Percentiles rank a stretch among this genome's conserved stretches.
Conservation (phyloP, 2,329 filamentous ascomycete genomes). For the Hypoxylon sp. region DNA sequence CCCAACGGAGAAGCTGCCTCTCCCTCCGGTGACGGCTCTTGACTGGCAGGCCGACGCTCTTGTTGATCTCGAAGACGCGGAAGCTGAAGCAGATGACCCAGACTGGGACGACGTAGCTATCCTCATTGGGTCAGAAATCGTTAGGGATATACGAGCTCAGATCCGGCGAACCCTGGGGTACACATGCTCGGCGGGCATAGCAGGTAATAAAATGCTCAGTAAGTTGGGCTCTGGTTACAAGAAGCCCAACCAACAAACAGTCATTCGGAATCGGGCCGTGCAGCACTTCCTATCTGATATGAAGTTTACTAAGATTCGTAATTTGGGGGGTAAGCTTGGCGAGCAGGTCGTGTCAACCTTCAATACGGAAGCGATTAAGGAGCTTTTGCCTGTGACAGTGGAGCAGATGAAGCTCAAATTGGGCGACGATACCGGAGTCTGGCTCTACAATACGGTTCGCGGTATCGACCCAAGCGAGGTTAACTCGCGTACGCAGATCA, state of each 20-base stretch:
- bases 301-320: slow-evolving; percentile 95
- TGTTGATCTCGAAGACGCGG: slow-evolving; percentile 79
- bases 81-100: slow-evolving; percentile 83
- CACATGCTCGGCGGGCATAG: slow-evolving; percentile 91
- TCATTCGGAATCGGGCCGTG: slow-evolving; percentile 89
- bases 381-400: slow-evolving; percentile 79
- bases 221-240: slow-evolving; percentile 93
- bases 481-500: slow-evolving; percentile 91
- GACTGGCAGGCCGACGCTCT: slow-evolving; percentile 90
- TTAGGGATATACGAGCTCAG: slow-evolving; percentile 78
- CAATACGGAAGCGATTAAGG: slow-evolving; percentile 82
- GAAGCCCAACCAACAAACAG: slow-evolving; percentile 94
- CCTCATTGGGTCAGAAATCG: slow-evolving; percentile 88
- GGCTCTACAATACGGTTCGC: slow-evolving; percentile 87
- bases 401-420: slow-evolving; percentile 83
- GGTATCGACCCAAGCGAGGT: slow-evolving; percentile 91
- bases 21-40: slow-evolving; percentile 76
- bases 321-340: slow-evolving; percentile 94
- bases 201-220: slow-evolving; percentile 93
- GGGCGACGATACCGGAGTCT: slow-evolving; percentile 86
- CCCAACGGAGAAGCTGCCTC: slow-evolving; percentile 77
- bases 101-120: slow-evolving; percentile 98
- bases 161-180: slow-evolving; percentile 82
- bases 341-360: slow-evolving; percentile 88
- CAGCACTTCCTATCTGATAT: slow-evolving; percentile 84